Evolutionary conservation across 2,329 filamentous ascomycete species (phyloP), one percentile per base, ranked within the genome.

Genomic region (Albophoma yamanashiensis): DNA sequence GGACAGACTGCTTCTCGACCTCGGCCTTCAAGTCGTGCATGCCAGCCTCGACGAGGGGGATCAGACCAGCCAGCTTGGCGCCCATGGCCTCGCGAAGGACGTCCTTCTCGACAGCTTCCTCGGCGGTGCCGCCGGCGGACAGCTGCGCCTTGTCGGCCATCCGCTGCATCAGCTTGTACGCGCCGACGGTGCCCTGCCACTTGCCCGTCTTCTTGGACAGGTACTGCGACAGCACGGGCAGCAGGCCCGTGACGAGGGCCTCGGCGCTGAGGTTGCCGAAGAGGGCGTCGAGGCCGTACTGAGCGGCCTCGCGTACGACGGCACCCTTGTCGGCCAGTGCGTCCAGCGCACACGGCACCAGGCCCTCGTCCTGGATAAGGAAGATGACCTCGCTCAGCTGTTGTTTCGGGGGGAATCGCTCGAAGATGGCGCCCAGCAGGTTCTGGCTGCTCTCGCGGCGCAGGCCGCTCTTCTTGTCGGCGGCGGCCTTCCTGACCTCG

Each of bases 1-100:
- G 88, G 70, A 90, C 79, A n/a, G 94, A 87, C 78, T 95, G 90
- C 79, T 96, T 97, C 74, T 86, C 82, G 38, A 90, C 87, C 70
- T 97, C 94, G 56, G 79, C 71, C 82, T 99, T 99, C 72, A 99
- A 81, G 73, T 99, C 94, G 76, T 97, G 92, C 93, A 99, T 97
- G 67, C 91, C 91, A 59, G 81, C 82, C 76, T 97, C 94, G 60
- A 95, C 92, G 52, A 97, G 79, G 31, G 94, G 94, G 64, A 99
- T 97, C 67, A 99, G 78, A 57, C 85, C 82, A 65, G 93, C 92
- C 58, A 97, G 82, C 74, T 88, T 89, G 71, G 86, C 88, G 65
- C 95, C 93, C 90, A 99, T 93, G 56, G 90, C 82, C 68, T 96
- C 91, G 65, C 94, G 86, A 61, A 99, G 81, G 56, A 97, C 78